Percentiles rank a stretch among this genome's conserved stretches.
Conservation (phyloP, 1,284 basidiomycete species). For the Acaromyces ingoldii region DNA sequence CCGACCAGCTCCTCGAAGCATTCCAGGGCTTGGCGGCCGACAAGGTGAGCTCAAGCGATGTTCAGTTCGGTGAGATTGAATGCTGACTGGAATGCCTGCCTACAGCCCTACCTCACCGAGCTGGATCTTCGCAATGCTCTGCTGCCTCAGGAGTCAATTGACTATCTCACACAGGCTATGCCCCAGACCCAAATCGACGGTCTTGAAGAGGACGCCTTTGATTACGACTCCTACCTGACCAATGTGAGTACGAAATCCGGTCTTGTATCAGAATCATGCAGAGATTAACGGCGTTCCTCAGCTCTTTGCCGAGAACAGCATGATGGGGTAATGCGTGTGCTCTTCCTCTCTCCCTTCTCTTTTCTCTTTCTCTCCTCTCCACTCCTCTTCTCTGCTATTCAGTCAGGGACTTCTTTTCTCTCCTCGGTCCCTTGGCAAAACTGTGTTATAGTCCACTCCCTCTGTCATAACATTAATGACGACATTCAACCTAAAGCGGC, state of each 20-base stretch:
- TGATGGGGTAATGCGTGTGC: not conserved
- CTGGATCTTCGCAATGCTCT: constrained; percentile 83
- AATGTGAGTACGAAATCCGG: constrained; percentile 12
- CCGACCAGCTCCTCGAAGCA: constrained; percentile 84
- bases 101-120: constrained; percentile 79
- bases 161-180: constrained; percentile 62
- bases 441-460: no score
- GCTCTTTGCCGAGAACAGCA: not conserved
- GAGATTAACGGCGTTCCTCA: not conserved
- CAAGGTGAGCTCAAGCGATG: constrained; percentile 61
- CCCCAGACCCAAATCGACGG: constrained; percentile 32
- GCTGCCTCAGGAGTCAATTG: constrained; percentile 70
- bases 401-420: no score
- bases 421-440: no score
- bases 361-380: not conserved
- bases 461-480: no score
- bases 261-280: not conserved
- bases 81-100: not conserved
- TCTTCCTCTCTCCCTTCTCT: not conserved
- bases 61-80: not conserved
- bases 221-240: constrained; percentile 38
- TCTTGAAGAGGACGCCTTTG: constrained; percentile 33
- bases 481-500: no score
- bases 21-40: constrained; percentile 87
- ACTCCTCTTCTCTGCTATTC: no score